Conservation (phyloP, 768 basidiomycete genomes). For the Clitopilus hobsonii region DNA sequence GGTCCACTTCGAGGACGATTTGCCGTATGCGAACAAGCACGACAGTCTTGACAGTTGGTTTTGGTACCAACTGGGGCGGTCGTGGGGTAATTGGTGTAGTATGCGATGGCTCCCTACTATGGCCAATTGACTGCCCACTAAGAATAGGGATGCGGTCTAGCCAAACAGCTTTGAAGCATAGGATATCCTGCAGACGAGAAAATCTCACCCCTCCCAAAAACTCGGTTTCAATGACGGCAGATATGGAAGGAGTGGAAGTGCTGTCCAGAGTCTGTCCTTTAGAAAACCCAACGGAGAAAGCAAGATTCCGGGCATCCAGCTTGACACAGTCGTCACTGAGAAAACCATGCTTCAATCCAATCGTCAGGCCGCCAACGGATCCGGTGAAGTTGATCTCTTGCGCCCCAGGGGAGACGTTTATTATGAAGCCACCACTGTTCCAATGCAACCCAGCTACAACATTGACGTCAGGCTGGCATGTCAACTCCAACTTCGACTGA, state of each 20-base stretch:
- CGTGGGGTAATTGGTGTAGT: conserved; percentile 11
- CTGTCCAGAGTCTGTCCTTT: conserved; percentile 37
- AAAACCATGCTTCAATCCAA: conserved; percentile 81
- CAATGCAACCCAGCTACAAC: conserved; percentile 87
- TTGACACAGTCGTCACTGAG: conserved; percentile 79
- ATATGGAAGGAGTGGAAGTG: conserved; percentile 48
- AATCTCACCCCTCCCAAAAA: conserved; percentile 76
- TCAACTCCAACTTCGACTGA: conserved; percentile 78
- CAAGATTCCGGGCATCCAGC: conserved; percentile 76
- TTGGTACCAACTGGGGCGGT: conserved; percentile 12
- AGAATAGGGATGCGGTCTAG: conserved; percentile 81
- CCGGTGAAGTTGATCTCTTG: conserved; percentile 72
- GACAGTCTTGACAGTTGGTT: conserved; percentile 51
- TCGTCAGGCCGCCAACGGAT: conserved; percentile 74
- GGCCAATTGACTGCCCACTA: conserved; percentile 31
- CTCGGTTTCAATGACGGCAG: conserved; percentile 80
- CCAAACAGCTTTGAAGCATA: conserved; percentile 96
- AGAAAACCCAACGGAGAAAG: conserved; percentile 70
- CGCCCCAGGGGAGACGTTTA: conserved; percentile 72
- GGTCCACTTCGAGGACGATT: conserved; percentile 71
- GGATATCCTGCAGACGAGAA: conserved; percentile 83
- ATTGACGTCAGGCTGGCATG: conserved; percentile 88
- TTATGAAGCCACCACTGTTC: conserved; percentile 90
- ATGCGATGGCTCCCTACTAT: conserved; percentile 18
- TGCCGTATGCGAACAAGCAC: conserved; percentile 69